Evolutionary conservation across 2,329 filamentous ascomycete species (phyloP), one percentile per base, ranked within the genome.

Genomic region (Cephalotrichum gorgonifer): DNA sequence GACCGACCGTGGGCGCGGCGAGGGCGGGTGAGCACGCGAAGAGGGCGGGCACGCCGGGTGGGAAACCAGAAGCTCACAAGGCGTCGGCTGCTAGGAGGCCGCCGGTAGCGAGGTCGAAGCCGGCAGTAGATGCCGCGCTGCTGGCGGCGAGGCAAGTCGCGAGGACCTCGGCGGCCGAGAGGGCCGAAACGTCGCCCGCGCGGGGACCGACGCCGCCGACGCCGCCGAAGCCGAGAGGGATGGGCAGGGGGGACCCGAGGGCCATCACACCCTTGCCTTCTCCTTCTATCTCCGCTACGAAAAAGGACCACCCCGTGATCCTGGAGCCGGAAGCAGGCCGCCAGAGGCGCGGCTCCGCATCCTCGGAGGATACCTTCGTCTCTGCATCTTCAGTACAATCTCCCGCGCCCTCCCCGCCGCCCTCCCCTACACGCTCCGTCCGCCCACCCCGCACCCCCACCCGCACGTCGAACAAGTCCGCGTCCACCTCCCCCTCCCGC

Each of bases 281-380:
- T 6, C 17, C 35, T 22, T 39, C 35, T 22, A 20, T 20, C 7
- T 17, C 17, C 17, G 8, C 35, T 20, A 20, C 35, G n/a, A 22
- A 20, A 20, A 20, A 20, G 17, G 17, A 20, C n/a, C n/a, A n/a
- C n/a, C n/a, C n/a, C n/a, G n/a, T n/a, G 35, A 20, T 20, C 17
- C n/a, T 20, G 17, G 35, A 9, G n/a, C 6, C 35, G 1, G 2
- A 51, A 50, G 15, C 44, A 15, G 6, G 20, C 30, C 7, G 35
- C 50, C 12, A 60, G 57, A 2, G 51, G 53, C 25, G 53, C 57
- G 33, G 68, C 68, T 3, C 58, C 55, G 5, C 9, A 9, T 71
- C 68, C 4, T 73, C 72, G 3, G 58, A 72, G 52, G 71, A 74
- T 48, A 73, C 67, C 1, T 75, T 75, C 53, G 70, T 62, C 14